Conservation (phyloP, 192 early-diverging fungal genomes). For the Coemansia sp. region DNA sequence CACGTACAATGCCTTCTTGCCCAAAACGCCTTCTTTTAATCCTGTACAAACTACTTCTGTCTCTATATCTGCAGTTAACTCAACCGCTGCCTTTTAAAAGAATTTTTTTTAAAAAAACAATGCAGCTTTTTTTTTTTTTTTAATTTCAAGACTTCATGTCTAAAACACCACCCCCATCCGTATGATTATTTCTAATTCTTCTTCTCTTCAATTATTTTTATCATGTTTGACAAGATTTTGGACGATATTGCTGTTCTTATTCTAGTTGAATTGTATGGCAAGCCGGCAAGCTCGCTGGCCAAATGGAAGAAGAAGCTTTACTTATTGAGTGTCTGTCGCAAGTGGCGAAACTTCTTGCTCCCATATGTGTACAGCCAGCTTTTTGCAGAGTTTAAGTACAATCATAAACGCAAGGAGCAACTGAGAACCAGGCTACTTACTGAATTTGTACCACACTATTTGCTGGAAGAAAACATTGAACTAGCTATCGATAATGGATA, state of each 20-base stretch:
- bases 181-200: too few species aligned
- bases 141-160: background rate
- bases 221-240: background rate
- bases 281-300: background rate
- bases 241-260: slow-evolving; percentile 2
- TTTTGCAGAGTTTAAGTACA: background rate
- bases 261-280: too few species aligned
- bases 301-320: background rate
- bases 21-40: slow-evolving; percentile 2
- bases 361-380: slow-evolving; percentile 3
- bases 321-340: background rate
- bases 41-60: background rate
- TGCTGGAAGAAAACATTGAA: background rate
- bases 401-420: background rate
- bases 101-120: background rate
- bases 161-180: too few species aligned
- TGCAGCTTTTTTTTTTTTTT: background rate
- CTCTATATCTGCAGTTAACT: slow-evolving; percentile 1
- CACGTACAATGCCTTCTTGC: slow-evolving; percentile 37
- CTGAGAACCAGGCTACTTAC: slow-evolving; percentile 1
- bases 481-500: background rate
- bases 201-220: background rate
- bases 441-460: background rate
- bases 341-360: background rate
- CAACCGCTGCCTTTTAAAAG: background rate